A percentile compares a stretch with the other conserved stretches of the same genome.
Evolutionary conservation across 2,329 filamentous ascomycete species (phyloP).

Genomic region (Colletotrichum cereale): DNA sequence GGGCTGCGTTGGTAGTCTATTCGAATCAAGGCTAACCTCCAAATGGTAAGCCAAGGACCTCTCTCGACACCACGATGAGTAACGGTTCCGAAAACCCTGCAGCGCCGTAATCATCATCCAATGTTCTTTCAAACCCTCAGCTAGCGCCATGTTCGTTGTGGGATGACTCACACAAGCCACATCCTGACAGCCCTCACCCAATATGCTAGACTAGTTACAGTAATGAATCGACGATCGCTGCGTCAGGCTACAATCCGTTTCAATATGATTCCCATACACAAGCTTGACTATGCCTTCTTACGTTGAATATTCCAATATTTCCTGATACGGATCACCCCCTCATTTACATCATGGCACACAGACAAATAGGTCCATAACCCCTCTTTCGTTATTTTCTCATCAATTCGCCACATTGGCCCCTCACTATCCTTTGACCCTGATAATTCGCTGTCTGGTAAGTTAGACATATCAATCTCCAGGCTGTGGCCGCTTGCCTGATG

Average conservation of each 20-base stretch:
- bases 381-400: neutral
- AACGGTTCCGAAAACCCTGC: neutral
- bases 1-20: neutral
- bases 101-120: neutral
- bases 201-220: neutral
- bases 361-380: neutral
- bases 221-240: neutral
- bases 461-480: neutral
- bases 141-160: neutral
- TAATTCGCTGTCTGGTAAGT: neutral
- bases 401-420: neutral
- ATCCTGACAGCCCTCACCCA: neutral
- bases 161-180: neutral
- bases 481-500: neutral
- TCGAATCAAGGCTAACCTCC: neutral
- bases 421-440: neutral
- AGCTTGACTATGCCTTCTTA: neutral
- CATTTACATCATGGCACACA: neutral
- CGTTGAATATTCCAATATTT: too few species aligned
- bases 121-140: neutral
- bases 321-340: neutral
- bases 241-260: neutral
- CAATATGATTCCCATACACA: neutral
- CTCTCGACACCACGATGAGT: neutral
- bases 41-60: neutral